Base-by-base conservation (phyloP, 83 land plant species). In the Larix sibirica region DNA sequence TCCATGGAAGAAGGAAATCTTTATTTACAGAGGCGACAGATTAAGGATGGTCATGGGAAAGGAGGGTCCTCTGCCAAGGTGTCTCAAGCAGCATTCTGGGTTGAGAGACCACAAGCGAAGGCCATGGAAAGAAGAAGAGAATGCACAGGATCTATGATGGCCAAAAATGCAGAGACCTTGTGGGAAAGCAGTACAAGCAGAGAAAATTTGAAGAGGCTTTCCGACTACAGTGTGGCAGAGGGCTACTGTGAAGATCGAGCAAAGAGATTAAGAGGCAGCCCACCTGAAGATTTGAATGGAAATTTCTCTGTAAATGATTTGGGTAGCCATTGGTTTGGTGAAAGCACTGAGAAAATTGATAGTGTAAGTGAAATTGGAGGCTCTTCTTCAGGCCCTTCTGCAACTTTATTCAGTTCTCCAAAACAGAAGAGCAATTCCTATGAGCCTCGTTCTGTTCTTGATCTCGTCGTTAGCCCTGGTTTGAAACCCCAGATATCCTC, bases 131-230 rank as follows among this genome's bases (percentile, higher is more conserved):
- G 77, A 42, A 36, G 50, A 10, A 73, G 21, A 47, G 76, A 71
- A 38, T 38, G 20, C 24, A n/a, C 77, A 20, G 77, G 77, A 73
- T 8, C 77, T 40, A 18, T 73, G 56, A 73, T 73, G 77, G 77
- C 77, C 10, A 73, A 73, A 42, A 73, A 73, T 73, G 77, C 77
- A 73, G 77, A 73, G 20, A 42, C 77, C 54, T n/a, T 73, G 56
- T 73, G 77, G 77, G 80, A 54, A 18, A 78, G 80, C 40, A 56
- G 80, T 36, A 60, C 50, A 26, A 40, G 63, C 40, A 78, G 80
- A 33, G 63, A 78, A 13, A 78, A 58, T 60, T 78, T 78, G 63
- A 78, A 78, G 80, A 78, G 80, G 42, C 56, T 78, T 78, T 78
- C 63, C 42, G 80, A 78, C 16, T 61, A 78, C 21, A 78, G 21